Percentiles rank a stretch among this genome's conserved stretches.
Conservation (phyloP, 208 protist species). For the Vickermania ingenoplastis region DNA sequence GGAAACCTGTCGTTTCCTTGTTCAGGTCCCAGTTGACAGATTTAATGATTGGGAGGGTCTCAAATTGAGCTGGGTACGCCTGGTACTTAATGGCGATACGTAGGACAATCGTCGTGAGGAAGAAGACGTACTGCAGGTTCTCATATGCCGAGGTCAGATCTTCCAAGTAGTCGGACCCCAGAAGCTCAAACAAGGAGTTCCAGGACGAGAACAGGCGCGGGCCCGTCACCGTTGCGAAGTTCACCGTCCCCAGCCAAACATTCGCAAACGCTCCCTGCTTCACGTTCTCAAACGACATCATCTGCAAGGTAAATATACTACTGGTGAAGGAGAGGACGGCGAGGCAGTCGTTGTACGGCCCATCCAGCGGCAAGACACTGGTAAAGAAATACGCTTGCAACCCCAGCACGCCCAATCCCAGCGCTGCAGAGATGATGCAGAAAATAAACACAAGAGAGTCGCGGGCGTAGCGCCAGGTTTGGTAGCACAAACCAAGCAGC, state of each 20-base stretch:
- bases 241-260: background rate
- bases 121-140: slow-evolving; percentile 7
- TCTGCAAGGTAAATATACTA: background rate
- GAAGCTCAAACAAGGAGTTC: background rate
- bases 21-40: slow-evolving; percentile 6
- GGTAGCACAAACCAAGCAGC: background rate
- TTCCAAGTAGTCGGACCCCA: background rate
- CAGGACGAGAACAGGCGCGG: background rate
- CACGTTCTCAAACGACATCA: background rate
- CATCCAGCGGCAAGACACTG: slow-evolving; percentile 1
- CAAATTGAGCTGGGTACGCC: slow-evolving; percentile 3
- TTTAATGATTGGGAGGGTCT: background rate
- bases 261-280: slow-evolving; percentile 6
- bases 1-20: background rate
- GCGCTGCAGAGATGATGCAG: background rate
- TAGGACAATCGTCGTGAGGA: slow-evolving; percentile 7
- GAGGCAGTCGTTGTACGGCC: background rate
- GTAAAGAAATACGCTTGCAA: background rate
- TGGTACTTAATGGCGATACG: slow-evolving; percentile 11
- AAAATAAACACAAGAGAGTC: background rate
- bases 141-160: slow-evolving; percentile 2
- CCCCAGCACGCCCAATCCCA: background rate
- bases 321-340: background rate
- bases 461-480: background rate
- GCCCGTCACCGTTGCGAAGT: background rate